A percentile compares a stretch with the other conserved stretches of the same genome.
These are phyloP conservation scores for Dactylella cylindrospora DNA, from an alignment of 2,329 filamentous ascomycete genomes.

Conservation along the genomic window DNA sequence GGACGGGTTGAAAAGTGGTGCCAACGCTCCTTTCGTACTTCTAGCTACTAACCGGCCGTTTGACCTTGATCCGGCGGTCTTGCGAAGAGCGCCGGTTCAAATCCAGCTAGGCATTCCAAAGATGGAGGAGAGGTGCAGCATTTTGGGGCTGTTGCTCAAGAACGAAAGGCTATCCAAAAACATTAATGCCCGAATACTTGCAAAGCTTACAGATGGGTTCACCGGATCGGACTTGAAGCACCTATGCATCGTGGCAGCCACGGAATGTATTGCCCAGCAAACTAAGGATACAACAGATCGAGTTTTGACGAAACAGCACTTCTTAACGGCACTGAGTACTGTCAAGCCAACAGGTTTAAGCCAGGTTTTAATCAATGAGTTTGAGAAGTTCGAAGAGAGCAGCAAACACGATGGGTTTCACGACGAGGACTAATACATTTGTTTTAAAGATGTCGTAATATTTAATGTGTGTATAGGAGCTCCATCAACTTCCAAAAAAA, in stretches of 20 bases:
- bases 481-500: too few relatives aligned
- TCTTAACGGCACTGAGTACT: background rate
- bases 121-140: constrained; percentile 54
- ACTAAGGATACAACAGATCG: background rate
- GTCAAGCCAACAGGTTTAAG: background rate
- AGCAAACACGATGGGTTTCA: too few relatives aligned
- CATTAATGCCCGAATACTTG: constrained; percentile 54
- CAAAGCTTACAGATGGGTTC: constrained; percentile 56
- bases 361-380: background rate
- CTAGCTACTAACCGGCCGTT: constrained; percentile 49
- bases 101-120: constrained; percentile 57
- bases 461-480: too few relatives aligned
- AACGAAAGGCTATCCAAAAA: too few relatives aligned
- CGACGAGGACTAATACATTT: too few relatives aligned
- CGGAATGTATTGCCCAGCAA: constrained; percentile 55
- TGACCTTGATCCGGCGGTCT: constrained; percentile 54
- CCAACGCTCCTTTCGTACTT: constrained; percentile 46
- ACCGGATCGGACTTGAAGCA: constrained; percentile 60
- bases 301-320: background rate
- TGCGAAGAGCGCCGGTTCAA: constrained; percentile 57
- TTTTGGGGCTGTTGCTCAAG: constrained; percentile 58
- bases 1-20: constrained; percentile 47
- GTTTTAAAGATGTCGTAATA: too few relatives aligned
- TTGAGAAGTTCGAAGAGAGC: background rate
- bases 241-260: constrained; percentile 56